phyloP scores from a whole-genome alignment of 257 asterid species.

The Capsicum pubescens region DNA sequence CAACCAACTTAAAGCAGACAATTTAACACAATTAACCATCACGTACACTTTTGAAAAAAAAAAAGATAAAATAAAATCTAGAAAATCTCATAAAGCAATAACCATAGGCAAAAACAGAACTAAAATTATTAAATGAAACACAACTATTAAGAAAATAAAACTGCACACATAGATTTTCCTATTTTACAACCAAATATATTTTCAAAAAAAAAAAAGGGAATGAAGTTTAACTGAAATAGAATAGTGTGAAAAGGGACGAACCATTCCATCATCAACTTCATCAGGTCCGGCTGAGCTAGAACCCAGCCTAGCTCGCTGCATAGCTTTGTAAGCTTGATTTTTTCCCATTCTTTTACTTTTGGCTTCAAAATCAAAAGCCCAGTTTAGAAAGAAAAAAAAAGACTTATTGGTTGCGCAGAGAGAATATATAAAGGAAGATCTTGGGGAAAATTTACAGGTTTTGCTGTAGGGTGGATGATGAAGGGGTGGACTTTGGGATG shows the following conservation, averaged over 20 bases:
- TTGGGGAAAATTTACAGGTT: constrained; percentile 2
- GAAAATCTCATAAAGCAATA: background rate
- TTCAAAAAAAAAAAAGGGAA: background rate
- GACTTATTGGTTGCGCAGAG: background rate
- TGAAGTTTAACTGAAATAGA: background rate
- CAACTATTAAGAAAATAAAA: background rate
- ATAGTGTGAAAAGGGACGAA: constrained; percentile 71
- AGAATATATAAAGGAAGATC: constrained; percentile 17
- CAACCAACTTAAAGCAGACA: background rate
- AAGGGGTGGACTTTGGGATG: constrained; percentile 21
- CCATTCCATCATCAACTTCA: constrained; percentile 92
- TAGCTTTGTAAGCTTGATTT: constrained; percentile 91
- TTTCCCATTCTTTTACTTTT: constrained; percentile 65
- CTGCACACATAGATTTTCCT: background rate
- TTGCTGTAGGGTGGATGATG: background rate
- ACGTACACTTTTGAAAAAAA: background rate
- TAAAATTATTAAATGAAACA: background rate
- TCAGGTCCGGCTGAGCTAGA: constrained; percentile 76
- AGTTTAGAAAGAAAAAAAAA: background rate
- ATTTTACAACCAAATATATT: background rate
- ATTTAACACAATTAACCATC: background rate
- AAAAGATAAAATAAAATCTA: background rate
- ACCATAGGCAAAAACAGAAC: background rate
- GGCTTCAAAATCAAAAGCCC: background rate
- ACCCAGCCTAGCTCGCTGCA: constrained; percentile 84